A percentile compares a stretch with the other conserved stretches of the same genome.
These are phyloP conservation scores for Populus euphratica DNA, from an alignment of 345 rosid species.

Conservation along the genomic window DNA sequence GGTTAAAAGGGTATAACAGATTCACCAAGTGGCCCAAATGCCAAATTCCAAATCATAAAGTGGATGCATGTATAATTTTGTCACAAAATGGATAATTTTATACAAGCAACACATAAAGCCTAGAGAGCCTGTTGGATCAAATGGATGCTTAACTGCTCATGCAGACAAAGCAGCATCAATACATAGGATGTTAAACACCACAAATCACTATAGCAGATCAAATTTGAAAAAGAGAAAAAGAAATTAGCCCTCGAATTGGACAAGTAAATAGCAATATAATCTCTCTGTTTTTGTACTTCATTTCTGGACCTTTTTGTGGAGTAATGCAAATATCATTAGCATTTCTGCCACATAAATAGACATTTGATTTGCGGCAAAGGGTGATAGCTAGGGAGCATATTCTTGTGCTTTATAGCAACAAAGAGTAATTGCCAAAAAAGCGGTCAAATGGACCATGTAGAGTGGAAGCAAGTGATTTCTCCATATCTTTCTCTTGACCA, in stretches of 20 bases:
- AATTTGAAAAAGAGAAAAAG: neutral
- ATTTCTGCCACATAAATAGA: conserved; percentile 17
- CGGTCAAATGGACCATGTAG: conserved; percentile 52
- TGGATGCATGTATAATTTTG: neutral
- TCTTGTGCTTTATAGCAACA: conserved; percentile 25
- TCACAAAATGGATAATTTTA: neutral
- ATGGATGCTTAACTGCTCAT: conserved; percentile 14
- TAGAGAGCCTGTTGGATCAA: conserved; percentile 10
- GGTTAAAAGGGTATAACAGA: conserved; percentile 5
- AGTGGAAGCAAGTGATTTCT: conserved; percentile 31
- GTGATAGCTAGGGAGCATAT: conserved; percentile 27
- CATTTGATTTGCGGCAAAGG: conserved; percentile 19
- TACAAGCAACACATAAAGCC: conserved; percentile 13
- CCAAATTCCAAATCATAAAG: conserved; percentile 11
- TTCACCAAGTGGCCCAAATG: conserved; percentile 4
- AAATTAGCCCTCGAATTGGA: conserved; percentile 12
- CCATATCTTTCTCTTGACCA: conserved; percentile 37
- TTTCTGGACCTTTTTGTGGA: conserved; percentile 16
- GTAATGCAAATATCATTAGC: conserved; percentile 16
- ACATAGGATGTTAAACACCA: conserved; percentile 12
- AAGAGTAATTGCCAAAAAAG: conserved; percentile 30
- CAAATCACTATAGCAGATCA: neutral
- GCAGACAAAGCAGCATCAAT: conserved; percentile 17
- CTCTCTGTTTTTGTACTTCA: conserved; percentile 6
- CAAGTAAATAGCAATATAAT: conserved; percentile 11